phyloP scores from a whole-genome alignment of 305 asterid genomes.

The Striga hermonthica region DNA sequence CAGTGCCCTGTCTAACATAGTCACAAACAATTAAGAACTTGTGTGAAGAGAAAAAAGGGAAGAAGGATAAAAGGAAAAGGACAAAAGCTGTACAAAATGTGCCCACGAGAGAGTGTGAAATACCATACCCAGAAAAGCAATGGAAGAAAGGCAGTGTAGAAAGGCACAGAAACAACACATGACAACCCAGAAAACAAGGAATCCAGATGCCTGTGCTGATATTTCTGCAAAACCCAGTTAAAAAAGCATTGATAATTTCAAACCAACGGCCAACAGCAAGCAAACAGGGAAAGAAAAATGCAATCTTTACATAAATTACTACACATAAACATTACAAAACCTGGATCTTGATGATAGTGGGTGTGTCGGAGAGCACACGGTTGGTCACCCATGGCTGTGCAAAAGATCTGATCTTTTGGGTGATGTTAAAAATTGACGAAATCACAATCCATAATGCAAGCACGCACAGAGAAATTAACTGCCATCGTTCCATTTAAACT shows the following conservation, averaged over 20 bases:
- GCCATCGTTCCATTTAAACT: conserved; percentile 65
- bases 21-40: conserved; percentile 25
- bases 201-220: conserved; percentile 62
- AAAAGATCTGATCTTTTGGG: conserved; percentile 70
- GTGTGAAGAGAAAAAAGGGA: neutral
- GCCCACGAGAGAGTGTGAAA: conserved; percentile 16
- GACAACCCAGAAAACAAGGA: conserved; percentile 77
- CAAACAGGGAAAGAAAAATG: neutral
- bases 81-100: neutral
- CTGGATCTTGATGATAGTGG: conserved; percentile 77
- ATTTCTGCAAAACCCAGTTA: conserved; percentile 55
- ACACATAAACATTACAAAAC: conserved; percentile 35
- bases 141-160: conserved; percentile 94
- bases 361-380: conserved; percentile 55
- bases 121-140: conserved; percentile 86
- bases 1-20: conserved; percentile 74
- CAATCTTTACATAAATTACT: conserved; percentile 2
- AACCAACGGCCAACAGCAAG: neutral
- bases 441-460: conserved; percentile 66
- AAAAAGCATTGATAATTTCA: conserved; percentile 9
- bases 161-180: conserved; percentile 94
- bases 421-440: conserved; percentile 64
- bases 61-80: neutral
- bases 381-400: conserved; percentile 71
- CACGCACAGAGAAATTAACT: conserved; percentile 54